Conservation (phyloP, 2,329 filamentous ascomycete species). For the Plenodomus lindquistii region DNA sequence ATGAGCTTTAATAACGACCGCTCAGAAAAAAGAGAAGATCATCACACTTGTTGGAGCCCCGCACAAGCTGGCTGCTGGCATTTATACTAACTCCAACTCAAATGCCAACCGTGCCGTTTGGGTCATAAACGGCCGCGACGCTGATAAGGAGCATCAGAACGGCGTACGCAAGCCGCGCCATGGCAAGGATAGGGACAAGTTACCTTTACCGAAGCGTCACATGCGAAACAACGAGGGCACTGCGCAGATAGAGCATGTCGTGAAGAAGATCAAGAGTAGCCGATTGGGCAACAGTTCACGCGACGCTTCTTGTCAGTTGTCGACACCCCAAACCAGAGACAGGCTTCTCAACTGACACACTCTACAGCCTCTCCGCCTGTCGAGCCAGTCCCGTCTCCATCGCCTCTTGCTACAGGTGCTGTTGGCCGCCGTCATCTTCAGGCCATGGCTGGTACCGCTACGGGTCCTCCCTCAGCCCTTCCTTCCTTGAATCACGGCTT, state of each 20-base stretch:
- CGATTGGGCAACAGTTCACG: no score
- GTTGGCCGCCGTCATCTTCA: no score
- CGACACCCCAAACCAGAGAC: no score
- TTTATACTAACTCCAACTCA: constrained; percentile 8
- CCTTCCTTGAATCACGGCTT: no score
- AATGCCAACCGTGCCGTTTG: constrained; percentile 11
- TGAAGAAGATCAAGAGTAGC: background rate
- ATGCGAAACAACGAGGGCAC: background rate
- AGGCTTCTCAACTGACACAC: no score
- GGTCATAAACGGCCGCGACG: constrained; percentile 10
- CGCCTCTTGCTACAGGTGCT: no score
- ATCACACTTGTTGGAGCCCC: constrained; percentile 14
- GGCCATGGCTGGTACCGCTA: no score
- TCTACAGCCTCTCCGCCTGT: no score
- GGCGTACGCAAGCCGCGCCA: background rate
- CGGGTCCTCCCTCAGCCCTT: no score
- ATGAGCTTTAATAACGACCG: background rate
- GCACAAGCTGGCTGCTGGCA: constrained; percentile 14
- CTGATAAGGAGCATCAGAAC: constrained; percentile 4
- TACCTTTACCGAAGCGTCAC: background rate
- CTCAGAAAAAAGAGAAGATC: constrained; percentile 14
- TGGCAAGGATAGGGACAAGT: background rate
- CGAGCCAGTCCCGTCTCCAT: no score
- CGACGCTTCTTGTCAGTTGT: no score
- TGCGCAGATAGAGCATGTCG: background rate